phyloP scores from a whole-genome alignment of 2,329 filamentous ascomycete species.

The Fusarium sp. region DNA sequence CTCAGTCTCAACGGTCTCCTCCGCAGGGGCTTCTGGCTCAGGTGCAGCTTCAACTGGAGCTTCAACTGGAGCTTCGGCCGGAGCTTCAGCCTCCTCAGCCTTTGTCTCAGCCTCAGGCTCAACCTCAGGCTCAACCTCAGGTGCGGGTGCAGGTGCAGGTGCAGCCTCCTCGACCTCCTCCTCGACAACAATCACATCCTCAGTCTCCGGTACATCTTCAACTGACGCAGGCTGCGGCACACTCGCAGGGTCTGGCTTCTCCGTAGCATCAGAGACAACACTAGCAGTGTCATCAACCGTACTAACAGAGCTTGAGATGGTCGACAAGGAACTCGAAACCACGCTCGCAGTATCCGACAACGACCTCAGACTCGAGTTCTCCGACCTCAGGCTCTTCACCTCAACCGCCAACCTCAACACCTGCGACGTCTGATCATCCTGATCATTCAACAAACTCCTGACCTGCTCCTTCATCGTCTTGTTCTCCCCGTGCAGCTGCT shows the following conservation, averaged over 20 bases:
- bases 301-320: constrained; percentile 19
- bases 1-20: neutral
- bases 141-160: neutral
- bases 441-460: constrained; percentile 29
- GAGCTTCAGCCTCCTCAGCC: neutral
- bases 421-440: constrained; percentile 38
- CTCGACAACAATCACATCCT: constrained; percentile 7
- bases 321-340: constrained; percentile 34
- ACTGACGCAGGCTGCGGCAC: constrained; percentile 21
- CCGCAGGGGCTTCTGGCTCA: neutral
- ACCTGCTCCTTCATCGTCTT: constrained; percentile 33
- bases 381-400: constrained; percentile 30
- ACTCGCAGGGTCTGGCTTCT: constrained; percentile 32
- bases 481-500: constrained; percentile 31
- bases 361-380: constrained; percentile 35
- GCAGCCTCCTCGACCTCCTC: neutral
- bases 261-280: constrained; percentile 33
- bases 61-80: neutral
- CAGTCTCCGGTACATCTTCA: constrained; percentile 23
- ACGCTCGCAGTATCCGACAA: constrained; percentile 36
- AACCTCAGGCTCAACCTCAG: neutral
- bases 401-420: constrained; percentile 39
- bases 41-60: constrained; percentile 3
- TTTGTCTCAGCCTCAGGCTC: neutral
- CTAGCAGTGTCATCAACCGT: constrained; percentile 25